Base-by-base conservation (phyloP, 495 filamentous ascomycete species). In the Penicillium malachiteum region DNA sequence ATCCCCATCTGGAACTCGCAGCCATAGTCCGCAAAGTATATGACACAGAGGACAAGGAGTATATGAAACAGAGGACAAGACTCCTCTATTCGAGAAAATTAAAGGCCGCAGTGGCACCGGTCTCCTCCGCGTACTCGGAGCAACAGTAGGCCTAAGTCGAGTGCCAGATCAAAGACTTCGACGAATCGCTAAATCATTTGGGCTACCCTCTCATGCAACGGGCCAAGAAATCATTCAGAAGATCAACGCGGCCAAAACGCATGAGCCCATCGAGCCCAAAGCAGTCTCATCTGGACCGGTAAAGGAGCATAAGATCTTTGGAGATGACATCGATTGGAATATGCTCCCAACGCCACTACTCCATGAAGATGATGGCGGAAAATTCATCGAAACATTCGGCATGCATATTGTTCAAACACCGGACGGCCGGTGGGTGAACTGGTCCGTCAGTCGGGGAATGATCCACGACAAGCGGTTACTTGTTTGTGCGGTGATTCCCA, bases 401-500 rank as follows among this genome's bases (percentile, higher is more conserved):
- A 68, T 77, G 66, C 60, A 73, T 34, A 54, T 74, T n/a, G 58
- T 77, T 2, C 60, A 68, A 35, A 64, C 64, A 2, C 72, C 71
- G 0, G 66, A 74, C 48, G 63, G 62, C 2, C 50, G 43, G 0
- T 76, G 73, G 73, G 64, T 58, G 8, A 76, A 76, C 50, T 74
- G 73, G 71, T 75, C 73, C 10, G 74, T 75, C 39, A 62, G 67
- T 3, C 66, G 73, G 2, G 69, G 64, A 9, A 75, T 77, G 73
- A 60, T 75, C 1, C 42, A 65, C 38, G 71, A 70, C 39, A 70
- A 68, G 33, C 59, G 58, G 8, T 55, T 58, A 9, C 17, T 77
- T 2, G 58, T 57, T 0, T 69, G 72, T 10, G 58, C 59, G 5
- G 62, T 71, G 6, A 69, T 70, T 31, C 50, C 63, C 18, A 59